phyloP scores from a whole-genome alignment of 345 rosid species.

The Syzygium jambos region DNA sequence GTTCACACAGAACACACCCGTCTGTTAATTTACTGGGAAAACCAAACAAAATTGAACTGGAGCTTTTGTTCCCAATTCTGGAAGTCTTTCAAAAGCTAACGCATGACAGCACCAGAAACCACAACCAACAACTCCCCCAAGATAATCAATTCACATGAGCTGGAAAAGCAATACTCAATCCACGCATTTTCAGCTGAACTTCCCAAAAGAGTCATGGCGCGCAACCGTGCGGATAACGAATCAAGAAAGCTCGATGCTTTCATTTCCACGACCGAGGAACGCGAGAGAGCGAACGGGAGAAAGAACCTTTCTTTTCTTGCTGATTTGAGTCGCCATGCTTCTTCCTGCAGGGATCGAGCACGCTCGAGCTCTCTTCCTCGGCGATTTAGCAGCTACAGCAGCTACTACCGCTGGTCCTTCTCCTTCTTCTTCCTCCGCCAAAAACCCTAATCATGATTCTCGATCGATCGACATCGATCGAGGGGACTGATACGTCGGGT shows the following conservation, averaged over 20 bases:
- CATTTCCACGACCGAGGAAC: background rate
- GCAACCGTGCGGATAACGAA: background rate
- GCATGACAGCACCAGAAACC: background rate
- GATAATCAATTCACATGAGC: background rate
- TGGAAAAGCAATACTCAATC: background rate
- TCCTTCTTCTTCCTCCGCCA: background rate
- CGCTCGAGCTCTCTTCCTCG: background rate
- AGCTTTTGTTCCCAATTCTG: background rate
- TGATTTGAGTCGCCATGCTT: conserved; percentile 14
- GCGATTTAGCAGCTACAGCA: background rate
- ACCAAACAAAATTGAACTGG: background rate
- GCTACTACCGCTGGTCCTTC: background rate
- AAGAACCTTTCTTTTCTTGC: conserved; percentile 14
- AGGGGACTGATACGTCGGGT: background rate
- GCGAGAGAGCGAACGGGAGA: background rate
- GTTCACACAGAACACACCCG: background rate
- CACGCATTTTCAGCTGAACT: background rate
- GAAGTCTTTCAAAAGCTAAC: background rate
- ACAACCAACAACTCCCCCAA: background rate
- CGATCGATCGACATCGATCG: background rate
- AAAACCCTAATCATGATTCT: background rate
- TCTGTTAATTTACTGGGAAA: background rate
- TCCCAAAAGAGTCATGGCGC: background rate
- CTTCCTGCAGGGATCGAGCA: background rate
- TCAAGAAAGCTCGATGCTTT: background rate